phyloP scores from a whole-genome alignment of 257 asterid genomes.

The Petunia axillaris region DNA sequence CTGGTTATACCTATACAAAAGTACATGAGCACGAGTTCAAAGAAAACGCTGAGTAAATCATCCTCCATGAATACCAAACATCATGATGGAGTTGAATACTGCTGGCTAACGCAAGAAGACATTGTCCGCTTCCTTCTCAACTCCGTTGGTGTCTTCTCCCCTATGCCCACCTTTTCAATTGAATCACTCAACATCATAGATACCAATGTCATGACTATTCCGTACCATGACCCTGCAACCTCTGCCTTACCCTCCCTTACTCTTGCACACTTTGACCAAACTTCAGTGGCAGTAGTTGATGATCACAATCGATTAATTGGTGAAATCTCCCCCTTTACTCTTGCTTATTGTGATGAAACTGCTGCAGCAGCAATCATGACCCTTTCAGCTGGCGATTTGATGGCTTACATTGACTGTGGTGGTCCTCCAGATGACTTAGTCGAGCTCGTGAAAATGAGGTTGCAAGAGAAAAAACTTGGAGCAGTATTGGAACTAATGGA shows the following conservation, averaged over 20 bases:
- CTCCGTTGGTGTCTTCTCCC: constrained; percentile 73
- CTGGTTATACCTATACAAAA: constrained; percentile 69
- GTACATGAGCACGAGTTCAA: constrained; percentile 39
- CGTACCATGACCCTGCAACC: constrained; percentile 55
- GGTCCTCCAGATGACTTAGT: constrained; percentile 77
- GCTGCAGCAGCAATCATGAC: constrained; percentile 63
- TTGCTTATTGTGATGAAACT: constrained; percentile 69
- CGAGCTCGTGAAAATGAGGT: constrained; percentile 54
- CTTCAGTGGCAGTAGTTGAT: constrained; percentile 75
- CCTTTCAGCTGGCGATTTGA: constrained; percentile 70
- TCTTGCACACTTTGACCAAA: constrained; percentile 54
- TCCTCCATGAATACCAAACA: constrained; percentile 24
- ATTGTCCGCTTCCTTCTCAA: constrained; percentile 72
- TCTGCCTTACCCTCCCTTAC: constrained; percentile 49
- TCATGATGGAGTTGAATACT: constrained; percentile 43
- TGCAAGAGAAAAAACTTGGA: constrained; percentile 55
- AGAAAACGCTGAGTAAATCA: constrained; percentile 47
- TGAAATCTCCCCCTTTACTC: constrained; percentile 70
- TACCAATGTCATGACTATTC: constrained; percentile 49
- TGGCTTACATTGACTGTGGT: constrained; percentile 67
- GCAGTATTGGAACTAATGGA: constrained; percentile 62
- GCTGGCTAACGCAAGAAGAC: constrained; percentile 87
- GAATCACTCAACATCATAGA: constrained; percentile 60
- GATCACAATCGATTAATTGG: constrained; percentile 59
- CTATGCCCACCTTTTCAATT: constrained; percentile 49